phyloP scores from a whole-genome alignment of 495 filamentous ascomycete genomes.

The Pseudomonodictys pantanalensis region DNA sequence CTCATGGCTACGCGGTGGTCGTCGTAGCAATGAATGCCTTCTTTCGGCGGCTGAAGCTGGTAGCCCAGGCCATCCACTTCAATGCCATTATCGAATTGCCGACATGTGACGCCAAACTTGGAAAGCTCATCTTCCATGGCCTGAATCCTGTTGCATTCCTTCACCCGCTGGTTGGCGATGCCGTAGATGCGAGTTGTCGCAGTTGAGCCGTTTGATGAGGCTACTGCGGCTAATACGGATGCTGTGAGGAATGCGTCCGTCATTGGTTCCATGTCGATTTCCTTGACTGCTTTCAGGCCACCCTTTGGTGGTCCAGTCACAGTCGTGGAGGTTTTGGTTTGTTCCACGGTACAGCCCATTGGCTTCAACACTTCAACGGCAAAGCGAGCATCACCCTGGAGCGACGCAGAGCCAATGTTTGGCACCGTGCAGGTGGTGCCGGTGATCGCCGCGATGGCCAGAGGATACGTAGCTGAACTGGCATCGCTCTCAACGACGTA shows the following conservation, averaged over 20 bases:
- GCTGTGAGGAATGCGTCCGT: constrained; percentile 97
- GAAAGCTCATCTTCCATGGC: constrained; percentile 95
- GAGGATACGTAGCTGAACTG: constrained; percentile 93
- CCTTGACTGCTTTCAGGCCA: constrained; percentile 62
- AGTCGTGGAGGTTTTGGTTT: constrained; percentile 82
- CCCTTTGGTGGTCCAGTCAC: constrained; percentile 83
- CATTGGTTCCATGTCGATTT: constrained; percentile 99
- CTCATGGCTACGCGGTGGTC: constrained; percentile 99
- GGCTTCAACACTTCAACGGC: constrained; percentile 84
- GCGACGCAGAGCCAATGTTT: constrained; percentile 86
- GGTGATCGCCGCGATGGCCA: constrained; percentile 91
- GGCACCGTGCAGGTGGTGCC: constrained; percentile 93
- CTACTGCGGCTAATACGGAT: constrained; percentile 87
- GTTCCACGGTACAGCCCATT: constrained; percentile 90
- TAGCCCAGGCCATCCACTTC: constrained; percentile 42
- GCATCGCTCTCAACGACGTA: constrained; percentile 97
- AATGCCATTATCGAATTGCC: constrained; percentile 89
- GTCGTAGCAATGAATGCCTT: constrained; percentile 88
- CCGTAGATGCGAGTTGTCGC: constrained; percentile 79
- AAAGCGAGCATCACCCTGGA: constrained; percentile 95
- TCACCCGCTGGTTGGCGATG: constrained; percentile 98
- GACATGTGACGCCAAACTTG: constrained; percentile 89
- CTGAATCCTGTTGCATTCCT: constrained; percentile 94
- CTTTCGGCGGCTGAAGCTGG: constrained; percentile 46
- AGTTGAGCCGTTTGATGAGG: constrained; percentile 53